A percentile compares a stretch with the other conserved stretches of the same genome.
Conservation (phyloP, 495 filamentous ascomycete genomes). For the Cryomyces minteri region DNA sequence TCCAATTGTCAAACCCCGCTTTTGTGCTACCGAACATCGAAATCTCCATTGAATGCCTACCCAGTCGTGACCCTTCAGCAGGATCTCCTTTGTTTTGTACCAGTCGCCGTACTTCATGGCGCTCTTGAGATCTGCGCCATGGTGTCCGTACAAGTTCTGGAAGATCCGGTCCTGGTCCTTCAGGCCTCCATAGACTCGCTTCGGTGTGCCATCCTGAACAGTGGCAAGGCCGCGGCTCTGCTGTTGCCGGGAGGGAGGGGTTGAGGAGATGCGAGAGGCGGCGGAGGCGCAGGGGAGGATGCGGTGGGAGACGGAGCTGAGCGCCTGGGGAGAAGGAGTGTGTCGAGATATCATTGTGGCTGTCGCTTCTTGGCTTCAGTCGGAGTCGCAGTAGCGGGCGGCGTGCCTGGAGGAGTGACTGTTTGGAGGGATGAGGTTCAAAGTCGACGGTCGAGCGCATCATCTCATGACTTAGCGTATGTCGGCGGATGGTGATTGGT, state of each 20-base stretch:
- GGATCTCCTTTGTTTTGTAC: slow-evolving; percentile 98
- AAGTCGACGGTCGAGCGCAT: background rate
- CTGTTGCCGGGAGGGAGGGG: slow-evolving; percentile 20
- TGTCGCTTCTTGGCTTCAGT: background rate
- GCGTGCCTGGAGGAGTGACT: background rate
- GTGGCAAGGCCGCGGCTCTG: slow-evolving; percentile 62
- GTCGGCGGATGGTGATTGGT: background rate
- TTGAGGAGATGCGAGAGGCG: slow-evolving; percentile 16
- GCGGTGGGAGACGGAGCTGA: slow-evolving; percentile 19
- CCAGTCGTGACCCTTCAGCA: slow-evolving; percentile 95
- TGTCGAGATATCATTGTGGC: background rate
- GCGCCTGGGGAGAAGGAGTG: background rate
- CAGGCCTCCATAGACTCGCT: slow-evolving; percentile 66
- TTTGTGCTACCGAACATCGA: background rate
- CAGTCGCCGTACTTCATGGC: slow-evolving; percentile 99
- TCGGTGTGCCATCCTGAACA: slow-evolving; percentile 64
- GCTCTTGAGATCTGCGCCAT: slow-evolving; percentile 72
- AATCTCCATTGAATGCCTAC: slow-evolving; percentile 22
- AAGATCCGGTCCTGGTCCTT: slow-evolving; percentile 96
- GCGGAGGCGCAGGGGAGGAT: slow-evolving; percentile 29
- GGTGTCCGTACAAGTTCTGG: slow-evolving; percentile 90
- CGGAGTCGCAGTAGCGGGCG: background rate
- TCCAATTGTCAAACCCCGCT: background rate
- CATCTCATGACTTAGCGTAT: background rate
- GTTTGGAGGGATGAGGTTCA: background rate